A percentile compares a stretch with the other conserved stretches of the same genome.
Evolutionary conservation across 2,329 filamentous ascomycete genomes (phyloP).

Genomic region (Pseudogymnoascus sp.): DNA sequence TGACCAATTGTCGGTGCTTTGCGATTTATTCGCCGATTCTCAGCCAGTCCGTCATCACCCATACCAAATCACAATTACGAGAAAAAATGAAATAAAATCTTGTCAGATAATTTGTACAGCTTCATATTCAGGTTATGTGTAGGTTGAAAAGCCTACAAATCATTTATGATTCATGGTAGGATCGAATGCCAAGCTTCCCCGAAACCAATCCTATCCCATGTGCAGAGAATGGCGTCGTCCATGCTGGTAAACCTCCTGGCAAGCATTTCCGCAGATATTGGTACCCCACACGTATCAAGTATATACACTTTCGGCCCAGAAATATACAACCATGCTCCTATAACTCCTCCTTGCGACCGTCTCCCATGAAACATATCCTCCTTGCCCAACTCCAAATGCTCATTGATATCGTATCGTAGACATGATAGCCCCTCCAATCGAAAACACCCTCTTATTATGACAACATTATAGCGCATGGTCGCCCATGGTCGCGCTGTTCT

Average conservation of each 20-base stretch:
- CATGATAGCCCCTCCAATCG: not conserved
- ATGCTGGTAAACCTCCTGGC: not conserved
- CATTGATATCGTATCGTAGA: slow-evolving; percentile 1
- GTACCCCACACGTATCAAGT: not conserved
- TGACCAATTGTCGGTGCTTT: not conserved
- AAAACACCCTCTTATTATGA: not conserved
- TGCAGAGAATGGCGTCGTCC: not conserved
- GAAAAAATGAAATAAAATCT: not conserved
- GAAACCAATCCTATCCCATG: not conserved
- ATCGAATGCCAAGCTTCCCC: not conserved
- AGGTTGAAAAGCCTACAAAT: not conserved
- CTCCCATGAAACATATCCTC: not conserved
- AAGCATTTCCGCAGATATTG: not conserved
- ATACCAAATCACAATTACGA: slow-evolving; percentile 3
- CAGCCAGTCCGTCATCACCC: not conserved
- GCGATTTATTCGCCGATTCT: not conserved
- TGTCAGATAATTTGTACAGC: not conserved
- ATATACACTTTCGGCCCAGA: not conserved
- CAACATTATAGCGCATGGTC: not conserved
- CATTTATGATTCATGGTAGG: not conserved
- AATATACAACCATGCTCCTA: not conserved
- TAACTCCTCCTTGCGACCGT: not conserved
- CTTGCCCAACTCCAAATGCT: not conserved
- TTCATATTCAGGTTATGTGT: not conserved
- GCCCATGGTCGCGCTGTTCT: not conserved